Evolutionary conservation across 1,284 basidiomycete species (phyloP), one percentile per base, ranked within the genome.

Genomic region (Pseudozyma tsukubaensis): DNA sequence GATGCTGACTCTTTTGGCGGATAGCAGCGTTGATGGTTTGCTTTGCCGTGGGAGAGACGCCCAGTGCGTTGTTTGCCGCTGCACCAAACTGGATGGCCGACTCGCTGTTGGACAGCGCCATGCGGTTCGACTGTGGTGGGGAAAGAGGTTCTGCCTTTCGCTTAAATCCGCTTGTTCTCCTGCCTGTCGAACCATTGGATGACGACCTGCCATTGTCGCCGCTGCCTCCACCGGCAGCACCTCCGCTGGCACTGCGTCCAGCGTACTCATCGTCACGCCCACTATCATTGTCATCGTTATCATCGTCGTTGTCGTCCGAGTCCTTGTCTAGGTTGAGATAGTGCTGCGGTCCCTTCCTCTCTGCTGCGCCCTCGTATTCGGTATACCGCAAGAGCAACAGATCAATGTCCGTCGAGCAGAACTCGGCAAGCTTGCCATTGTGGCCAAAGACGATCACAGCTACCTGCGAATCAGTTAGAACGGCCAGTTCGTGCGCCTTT

Each of bases 401-500:
- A 40, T 80, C 77, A 14, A 82, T 82, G 37, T 82, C 73, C 40
- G 71, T 76, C 1, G 78, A 80, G 61, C 80, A 81, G 35, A 79
- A 82, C 47, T 81, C 80, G 49, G 79, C 72, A 24, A 81, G 68
- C 61, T 81, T 82, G 50, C 80, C 80, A 24, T 82, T 79, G 58
- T 72, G 68, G 87, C 89, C 89, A 75, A 91, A 90, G 59, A 91
- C 89, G 72, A 91, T 89, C 72, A 91, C 89, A 6, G 89, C 90
- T 43, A 91, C 88, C 71, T 91, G 89, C 60, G 90, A 90, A 32
- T 88, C 89, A 79, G 90, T 91, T 55, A 91, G 86, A 4, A 94
- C 92, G 36, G 92, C 92, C 48, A 94, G 90, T 85, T 94, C 92
- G 84, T 93, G 92, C 0, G 92, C 92, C 84, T 94, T 94, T 85